A percentile compares a stretch with the other conserved stretches of the same genome.
Evolutionary conservation across 805 yeast species (phyloP).

Genomic region (Starmerella floricola): DNA sequence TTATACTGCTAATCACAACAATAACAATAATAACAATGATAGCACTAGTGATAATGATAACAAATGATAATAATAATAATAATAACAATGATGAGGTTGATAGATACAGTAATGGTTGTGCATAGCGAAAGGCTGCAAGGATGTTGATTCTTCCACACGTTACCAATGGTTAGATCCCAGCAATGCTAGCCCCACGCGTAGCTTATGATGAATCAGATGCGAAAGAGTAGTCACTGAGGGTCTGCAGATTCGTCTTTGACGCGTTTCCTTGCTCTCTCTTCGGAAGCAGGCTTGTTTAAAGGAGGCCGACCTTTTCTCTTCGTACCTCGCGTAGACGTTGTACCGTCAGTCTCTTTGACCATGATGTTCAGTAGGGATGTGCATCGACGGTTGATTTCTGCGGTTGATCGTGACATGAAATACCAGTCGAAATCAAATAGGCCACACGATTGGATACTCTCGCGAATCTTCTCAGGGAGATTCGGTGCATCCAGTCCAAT

Average conservation of each 20-base stretch:
- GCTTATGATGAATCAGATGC: too few relatives aligned
- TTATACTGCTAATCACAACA: too few relatives aligned
- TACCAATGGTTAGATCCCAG: too few relatives aligned
- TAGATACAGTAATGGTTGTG: too few relatives aligned
- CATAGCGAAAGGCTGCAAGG: too few relatives aligned
- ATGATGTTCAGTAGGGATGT: slow-evolving; percentile 64
- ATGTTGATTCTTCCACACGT: too few relatives aligned
- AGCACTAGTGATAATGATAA: neutral
- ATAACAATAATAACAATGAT: neutral
- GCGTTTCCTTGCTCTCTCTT: neutral
- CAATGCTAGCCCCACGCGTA: too few relatives aligned
- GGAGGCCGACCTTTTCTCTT: slow-evolving; percentile 24
- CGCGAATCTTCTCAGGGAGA: slow-evolving; percentile 62
- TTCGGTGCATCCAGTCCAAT: slow-evolving; percentile 70
- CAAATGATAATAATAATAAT: neutral
- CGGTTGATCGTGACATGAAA: slow-evolving; percentile 62
- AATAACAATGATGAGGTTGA: neutral
- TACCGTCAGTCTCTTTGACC: slow-evolving; percentile 50
- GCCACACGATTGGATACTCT: slow-evolving; percentile 56
- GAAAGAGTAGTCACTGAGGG: too few relatives aligned
- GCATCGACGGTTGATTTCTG: slow-evolving; percentile 75
- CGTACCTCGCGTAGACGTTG: slow-evolving; percentile 19
- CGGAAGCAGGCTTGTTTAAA: neutral
- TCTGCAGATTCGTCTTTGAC: slow-evolving; percentile 5
- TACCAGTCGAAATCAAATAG: slow-evolving; percentile 78